Evolutionary conservation across 768 basidiomycete species (phyloP).

Genomic region (Pisolithus tinctorius): DNA sequence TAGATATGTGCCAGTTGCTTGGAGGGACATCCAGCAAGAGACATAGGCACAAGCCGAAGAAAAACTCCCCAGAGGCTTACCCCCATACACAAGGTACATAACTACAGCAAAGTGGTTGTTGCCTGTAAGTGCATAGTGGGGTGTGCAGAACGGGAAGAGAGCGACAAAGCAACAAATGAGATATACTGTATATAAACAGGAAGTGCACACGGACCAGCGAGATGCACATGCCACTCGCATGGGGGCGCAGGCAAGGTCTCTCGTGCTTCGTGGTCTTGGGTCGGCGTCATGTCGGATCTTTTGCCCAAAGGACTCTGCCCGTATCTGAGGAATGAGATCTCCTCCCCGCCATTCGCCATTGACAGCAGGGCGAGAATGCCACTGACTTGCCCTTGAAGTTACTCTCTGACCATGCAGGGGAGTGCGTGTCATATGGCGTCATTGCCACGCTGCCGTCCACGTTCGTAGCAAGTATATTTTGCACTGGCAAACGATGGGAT

Average conservation of each 20-base stretch:
- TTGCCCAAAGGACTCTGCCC: conserved; percentile 68
- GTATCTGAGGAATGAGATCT: conserved; percentile 67
- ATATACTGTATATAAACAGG: too few species aligned
- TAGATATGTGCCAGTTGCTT: conserved; percentile 12
- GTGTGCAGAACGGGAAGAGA: too few species aligned
- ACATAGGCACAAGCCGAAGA: conserved; percentile 6
- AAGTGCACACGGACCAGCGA: too few species aligned
- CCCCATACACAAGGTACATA: conserved; percentile 28
- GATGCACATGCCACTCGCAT: too few species aligned
- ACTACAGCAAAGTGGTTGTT: too few species aligned
- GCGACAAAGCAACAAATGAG: too few species aligned
- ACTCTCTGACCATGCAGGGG: conserved; percentile 75
- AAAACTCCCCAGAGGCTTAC: conserved; percentile 17
- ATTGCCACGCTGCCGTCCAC: conserved; percentile 87
- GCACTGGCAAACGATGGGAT: conserved; percentile 93
- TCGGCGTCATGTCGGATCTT: too few species aligned
- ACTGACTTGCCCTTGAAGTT: conserved; percentile 79
- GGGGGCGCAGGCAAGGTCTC: too few species aligned
- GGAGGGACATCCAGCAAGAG: not conserved
- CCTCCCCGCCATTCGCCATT: conserved; percentile 61
- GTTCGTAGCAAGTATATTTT: conserved; percentile 70
- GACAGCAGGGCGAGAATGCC: conserved; percentile 87
- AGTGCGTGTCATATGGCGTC: conserved; percentile 95
- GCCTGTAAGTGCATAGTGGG: too few species aligned
- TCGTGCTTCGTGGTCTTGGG: too few species aligned